Evolutionary conservation across 1,284 basidiomycete genomes (phyloP).

Genomic region (Ceratobasidium sp.): DNA sequence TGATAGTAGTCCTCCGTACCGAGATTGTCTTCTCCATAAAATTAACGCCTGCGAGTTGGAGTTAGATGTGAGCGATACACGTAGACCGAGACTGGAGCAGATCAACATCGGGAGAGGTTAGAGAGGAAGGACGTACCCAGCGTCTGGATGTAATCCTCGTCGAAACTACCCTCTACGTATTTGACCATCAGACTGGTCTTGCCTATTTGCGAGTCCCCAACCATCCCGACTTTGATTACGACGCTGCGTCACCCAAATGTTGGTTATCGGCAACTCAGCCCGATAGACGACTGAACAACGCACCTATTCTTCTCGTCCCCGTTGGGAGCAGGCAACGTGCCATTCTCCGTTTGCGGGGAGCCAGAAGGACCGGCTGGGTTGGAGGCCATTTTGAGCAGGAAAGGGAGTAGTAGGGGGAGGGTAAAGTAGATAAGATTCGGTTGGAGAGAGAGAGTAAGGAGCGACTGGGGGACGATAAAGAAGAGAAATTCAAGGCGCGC

Average conservation of each 20-base stretch:
- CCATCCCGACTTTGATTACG: slow-evolving; percentile 98
- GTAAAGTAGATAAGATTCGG: background rate
- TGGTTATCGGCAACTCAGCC: slow-evolving; percentile 22
- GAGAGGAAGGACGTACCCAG: slow-evolving; percentile 84
- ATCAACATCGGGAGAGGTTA: slow-evolving; percentile 30
- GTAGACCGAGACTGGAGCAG: slow-evolving; percentile 7
- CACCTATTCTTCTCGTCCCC: slow-evolving; percentile 50
- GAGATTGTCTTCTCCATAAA: slow-evolving; percentile 99
- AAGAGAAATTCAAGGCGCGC: slow-evolving; percentile 37
- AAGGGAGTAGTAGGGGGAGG: background rate
- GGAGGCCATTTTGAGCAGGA: slow-evolving; percentile 27
- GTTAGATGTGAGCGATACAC: slow-evolving; percentile 47
- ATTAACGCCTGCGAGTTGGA: slow-evolving; percentile 83
- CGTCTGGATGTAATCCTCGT: slow-evolving; percentile 99
- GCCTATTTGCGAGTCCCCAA: slow-evolving; percentile 98
- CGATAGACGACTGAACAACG: background rate
- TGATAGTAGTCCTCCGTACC: slow-evolving; percentile 97
- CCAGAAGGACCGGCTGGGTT: slow-evolving; percentile 18
- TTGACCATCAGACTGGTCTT: slow-evolving; percentile 99
- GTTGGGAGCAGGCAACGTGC: slow-evolving; percentile 25
- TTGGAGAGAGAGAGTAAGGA: slow-evolving; percentile 33
- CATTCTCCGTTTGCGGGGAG: slow-evolving; percentile 27
- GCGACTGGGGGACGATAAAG: slow-evolving; percentile 36
- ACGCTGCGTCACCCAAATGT: slow-evolving; percentile 68
- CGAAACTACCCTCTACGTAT: slow-evolving; percentile 97